A percentile compares a stretch with the other conserved stretches of the same genome.
Evolutionary conservation across 2,329 filamentous ascomycete genomes (phyloP).

Genomic region (Neurospora sp.): DNA sequence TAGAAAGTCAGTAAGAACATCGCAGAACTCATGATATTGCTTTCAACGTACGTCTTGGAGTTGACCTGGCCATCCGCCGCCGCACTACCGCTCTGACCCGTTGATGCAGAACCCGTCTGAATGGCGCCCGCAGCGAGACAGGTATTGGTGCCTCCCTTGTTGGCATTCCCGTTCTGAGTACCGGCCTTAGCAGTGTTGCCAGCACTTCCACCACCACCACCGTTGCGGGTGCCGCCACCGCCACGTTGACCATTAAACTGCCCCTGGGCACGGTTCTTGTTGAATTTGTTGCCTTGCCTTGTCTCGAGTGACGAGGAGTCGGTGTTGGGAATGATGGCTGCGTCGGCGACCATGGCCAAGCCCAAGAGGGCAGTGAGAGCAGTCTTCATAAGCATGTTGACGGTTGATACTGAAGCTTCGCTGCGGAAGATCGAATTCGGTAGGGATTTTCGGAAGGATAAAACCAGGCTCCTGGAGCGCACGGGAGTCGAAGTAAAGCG

Average conservation of each 20-base stretch:
- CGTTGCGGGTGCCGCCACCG: conserved; percentile 4
- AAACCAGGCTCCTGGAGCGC: conserved; percentile 16
- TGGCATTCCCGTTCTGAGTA: conserved; percentile 15
- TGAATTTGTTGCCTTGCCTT: conserved; percentile 27
- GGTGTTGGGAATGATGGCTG: conserved; percentile 28
- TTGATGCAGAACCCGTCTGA: conserved; percentile 39
- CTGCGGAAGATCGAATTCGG: conserved; percentile 9
- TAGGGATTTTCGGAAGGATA: conserved; percentile 12
- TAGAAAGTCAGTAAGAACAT: conserved; percentile 2
- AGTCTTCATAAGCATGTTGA: conserved; percentile 44
- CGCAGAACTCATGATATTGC: neutral
- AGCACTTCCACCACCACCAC: conserved; percentile 10
- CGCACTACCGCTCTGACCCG: conserved; percentile 34
- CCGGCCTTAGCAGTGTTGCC: conserved; percentile 10
- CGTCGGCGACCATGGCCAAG: conserved; percentile 35
- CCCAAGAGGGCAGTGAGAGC: conserved; percentile 40
- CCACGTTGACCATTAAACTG: conserved; percentile 1
- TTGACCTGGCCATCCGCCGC: conserved; percentile 37
- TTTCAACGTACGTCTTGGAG: conserved; percentile 39
- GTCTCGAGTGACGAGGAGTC: conserved; percentile 29
- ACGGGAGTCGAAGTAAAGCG: conserved; percentile 18
- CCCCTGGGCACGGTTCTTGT: neutral
- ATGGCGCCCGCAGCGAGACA: conserved; percentile 34
- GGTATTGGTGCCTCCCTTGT: conserved; percentile 17
- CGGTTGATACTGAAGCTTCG: conserved; percentile 5